Base-by-base conservation (phyloP, 169 alveolate species). In the Cryptosporidium ubiquitum region DNA sequence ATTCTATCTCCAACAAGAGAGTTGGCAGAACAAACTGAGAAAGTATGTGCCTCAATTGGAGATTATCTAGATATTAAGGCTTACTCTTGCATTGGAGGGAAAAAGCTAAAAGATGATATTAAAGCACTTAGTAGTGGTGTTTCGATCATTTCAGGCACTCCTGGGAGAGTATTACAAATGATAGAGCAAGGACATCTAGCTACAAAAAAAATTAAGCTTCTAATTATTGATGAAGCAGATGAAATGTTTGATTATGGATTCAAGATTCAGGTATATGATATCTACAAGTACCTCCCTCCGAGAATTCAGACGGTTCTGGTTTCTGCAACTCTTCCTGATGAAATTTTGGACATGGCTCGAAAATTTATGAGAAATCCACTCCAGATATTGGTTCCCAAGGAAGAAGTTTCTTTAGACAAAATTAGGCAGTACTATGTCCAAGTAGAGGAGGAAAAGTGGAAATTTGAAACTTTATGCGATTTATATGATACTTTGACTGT, bases 371-470 rank as follows among this genome's bases (percentile, higher is more conserved):
- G 96, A 92, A 96, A 98, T 74, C 99, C 99, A 16, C 95, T 98
- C 86, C 96, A 97, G 84, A 99, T 99, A 42, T 93, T 98, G 91
- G 99, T 99, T 39, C 98, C 97, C 94, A 97, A 99, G 91, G 99
- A 98, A 91, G 99, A 99, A 85, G 93, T 99, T 58, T 95, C 99
- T 37, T 95, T 99, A 49, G 99, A 98, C 85, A 99, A 99, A 60
- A 98, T 99, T 84, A 98, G 97, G 94, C 99, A 99, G 93, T 98
- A 96, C 93, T 98, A 97, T 93, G 97, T 98, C 23, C 95, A 98
- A 49, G 99, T 98, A 16, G 99, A 98, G 94, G 96, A 98, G 93
- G 99, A 99, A 93, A 99, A 98, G 93, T 96, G 99, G 99, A 98
- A 98, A 94, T 98, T 97, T 93, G 99, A 98, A 64, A 98, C 99